These are phyloP conservation scores for Kandelia obovata DNA, from an alignment of 345 rosid genomes.

Conservation along the genomic window DNA sequence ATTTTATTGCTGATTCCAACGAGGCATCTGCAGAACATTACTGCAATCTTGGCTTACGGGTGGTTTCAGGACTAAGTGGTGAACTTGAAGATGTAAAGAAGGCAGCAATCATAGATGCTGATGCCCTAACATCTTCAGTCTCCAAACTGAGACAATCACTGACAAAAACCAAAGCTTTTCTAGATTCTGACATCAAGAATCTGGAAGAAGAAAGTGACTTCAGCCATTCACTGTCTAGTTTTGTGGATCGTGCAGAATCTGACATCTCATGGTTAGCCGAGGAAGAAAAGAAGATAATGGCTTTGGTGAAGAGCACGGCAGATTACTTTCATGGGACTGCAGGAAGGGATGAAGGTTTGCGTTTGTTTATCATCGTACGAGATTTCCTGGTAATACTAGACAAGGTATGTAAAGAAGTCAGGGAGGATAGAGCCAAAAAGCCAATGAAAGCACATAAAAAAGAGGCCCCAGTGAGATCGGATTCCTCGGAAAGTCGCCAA, in stretches of 20 bases:
- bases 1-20: conserved; percentile 34
- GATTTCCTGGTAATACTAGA: conserved; percentile 78
- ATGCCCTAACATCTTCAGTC: conserved; percentile 43
- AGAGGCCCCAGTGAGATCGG: conserved; percentile 25
- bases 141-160: conserved; percentile 46
- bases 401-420: conserved; percentile 60
- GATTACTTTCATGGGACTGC: conserved; percentile 79
- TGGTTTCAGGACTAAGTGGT: conserved; percentile 60
- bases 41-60: conserved; percentile 57
- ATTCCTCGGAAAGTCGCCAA: conserved; percentile 33
- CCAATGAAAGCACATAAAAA: conserved; percentile 26
- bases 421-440: conserved; percentile 32
- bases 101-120: conserved; percentile 68
- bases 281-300: conserved; percentile 71
- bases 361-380: conserved; percentile 62
- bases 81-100: conserved; percentile 80
- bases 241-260: conserved; percentile 45
- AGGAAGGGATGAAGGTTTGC: conserved; percentile 65
- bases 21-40: conserved; percentile 41
- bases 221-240: conserved; percentile 33
- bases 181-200: conserved; percentile 36
- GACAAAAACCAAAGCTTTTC: conserved; percentile 43
- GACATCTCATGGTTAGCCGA: conserved; percentile 43
- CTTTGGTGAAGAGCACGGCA: conserved; percentile 59
- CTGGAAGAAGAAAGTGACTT: conserved; percentile 50